phyloP scores from a whole-genome alignment of 2,329 filamentous ascomycete species.

The Zymoseptoria tritici region DNA sequence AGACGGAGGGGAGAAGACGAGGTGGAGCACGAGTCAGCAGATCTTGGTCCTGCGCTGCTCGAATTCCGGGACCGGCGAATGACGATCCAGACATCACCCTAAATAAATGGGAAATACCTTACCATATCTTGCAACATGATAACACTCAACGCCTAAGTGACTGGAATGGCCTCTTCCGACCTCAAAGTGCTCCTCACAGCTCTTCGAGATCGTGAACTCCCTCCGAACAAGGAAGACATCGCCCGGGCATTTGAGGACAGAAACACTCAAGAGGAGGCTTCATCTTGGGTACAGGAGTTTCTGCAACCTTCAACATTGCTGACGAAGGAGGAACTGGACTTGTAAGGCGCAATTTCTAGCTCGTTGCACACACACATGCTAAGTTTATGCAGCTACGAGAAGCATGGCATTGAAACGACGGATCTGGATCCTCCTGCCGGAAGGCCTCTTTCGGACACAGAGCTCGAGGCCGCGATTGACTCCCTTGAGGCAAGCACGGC shows the following conservation, averaged over 20 bases:
- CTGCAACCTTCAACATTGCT: conserved; percentile 40
- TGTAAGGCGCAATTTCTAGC: conserved; percentile 30
- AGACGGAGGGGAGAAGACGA: neutral
- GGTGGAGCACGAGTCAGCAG: neutral
- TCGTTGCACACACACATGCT: neutral
- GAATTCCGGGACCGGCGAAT: too few species aligned
- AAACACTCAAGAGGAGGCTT: conserved; percentile 34
- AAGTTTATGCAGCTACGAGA: conserved; percentile 25
- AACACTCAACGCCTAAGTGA: neutral
- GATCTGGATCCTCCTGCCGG: neutral
- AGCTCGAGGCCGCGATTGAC: conserved; percentile 54
- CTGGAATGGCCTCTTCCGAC: conserved; percentile 11
- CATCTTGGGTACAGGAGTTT: conserved; percentile 42
- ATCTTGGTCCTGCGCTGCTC: too few species aligned
- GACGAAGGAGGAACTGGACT: conserved; percentile 42
- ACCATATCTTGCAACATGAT: neutral
- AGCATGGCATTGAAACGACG: conserved; percentile 12
- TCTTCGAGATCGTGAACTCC: conserved; percentile 38
- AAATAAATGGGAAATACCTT: neutral
- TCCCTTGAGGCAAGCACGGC: conserved; percentile 59
- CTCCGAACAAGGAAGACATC: conserved; percentile 40
- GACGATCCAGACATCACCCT: neutral
- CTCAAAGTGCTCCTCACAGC: conserved; percentile 38
- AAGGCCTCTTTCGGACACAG: conserved; percentile 50
- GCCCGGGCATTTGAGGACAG: conserved; percentile 41